phyloP scores from a whole-genome alignment of 768 basidiomycete genomes.

The Suillus brevipes region DNA sequence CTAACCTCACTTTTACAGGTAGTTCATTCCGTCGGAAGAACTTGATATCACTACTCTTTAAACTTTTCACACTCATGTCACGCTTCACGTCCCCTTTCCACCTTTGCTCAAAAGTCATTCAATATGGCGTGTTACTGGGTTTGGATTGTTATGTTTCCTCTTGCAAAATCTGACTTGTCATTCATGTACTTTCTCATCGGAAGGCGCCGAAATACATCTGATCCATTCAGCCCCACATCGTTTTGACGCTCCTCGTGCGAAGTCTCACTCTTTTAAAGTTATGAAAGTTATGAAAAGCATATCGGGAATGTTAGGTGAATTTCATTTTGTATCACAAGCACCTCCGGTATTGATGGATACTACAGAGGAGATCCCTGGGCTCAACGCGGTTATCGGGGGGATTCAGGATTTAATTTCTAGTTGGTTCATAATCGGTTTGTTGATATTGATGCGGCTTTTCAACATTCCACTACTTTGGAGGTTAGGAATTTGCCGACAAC shows the following conservation, averaged over 20 bases:
- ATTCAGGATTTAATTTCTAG: slow-evolving; percentile 71
- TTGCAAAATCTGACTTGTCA: slow-evolving; percentile 6
- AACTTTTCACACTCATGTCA: not conserved
- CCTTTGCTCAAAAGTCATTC: not conserved
- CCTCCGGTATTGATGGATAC: not conserved
- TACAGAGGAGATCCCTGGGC: slow-evolving; percentile 81
- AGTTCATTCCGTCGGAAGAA: slow-evolving; percentile 85
- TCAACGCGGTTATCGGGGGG: slow-evolving; percentile 74
- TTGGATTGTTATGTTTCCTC: slow-evolving; percentile 85
- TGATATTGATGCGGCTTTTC: slow-evolving; percentile 10
- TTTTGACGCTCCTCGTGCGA: not conserved
- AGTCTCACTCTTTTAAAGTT: slow-evolving; percentile 31
- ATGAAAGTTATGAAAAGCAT: slow-evolving; percentile 88
- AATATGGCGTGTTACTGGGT: not conserved
- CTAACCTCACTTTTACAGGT: slow-evolving; percentile 48
- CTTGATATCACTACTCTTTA: not conserved
- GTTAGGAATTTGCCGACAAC: slow-evolving; percentile 32
- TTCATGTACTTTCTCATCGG: slow-evolving; percentile 5
- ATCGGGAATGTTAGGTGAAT: slow-evolving; percentile 63
- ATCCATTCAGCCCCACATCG: not conserved
- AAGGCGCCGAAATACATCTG: not conserved
- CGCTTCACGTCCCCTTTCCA: not conserved
- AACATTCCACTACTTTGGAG: slow-evolving; percentile 75
- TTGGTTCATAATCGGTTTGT: slow-evolving; percentile 25
- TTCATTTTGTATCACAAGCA: not conserved